Base-by-base conservation (phyloP, 2,329 filamentous ascomycete species). In the Fusarium veterinarium region DNA sequence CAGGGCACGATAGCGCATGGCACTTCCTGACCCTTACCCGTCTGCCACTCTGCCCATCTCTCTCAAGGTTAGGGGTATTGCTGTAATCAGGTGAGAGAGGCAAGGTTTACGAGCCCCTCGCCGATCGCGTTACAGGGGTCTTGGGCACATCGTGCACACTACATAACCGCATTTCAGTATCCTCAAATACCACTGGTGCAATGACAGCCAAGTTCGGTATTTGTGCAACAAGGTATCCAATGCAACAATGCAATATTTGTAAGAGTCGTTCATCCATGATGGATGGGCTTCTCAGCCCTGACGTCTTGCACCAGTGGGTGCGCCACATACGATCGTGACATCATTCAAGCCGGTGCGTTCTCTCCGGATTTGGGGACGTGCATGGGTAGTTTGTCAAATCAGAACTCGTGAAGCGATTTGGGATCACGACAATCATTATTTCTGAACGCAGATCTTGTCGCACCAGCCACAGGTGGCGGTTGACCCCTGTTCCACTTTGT, bases 261-360 rank as follows among this genome's bases (percentile, higher is more conserved):
- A 23, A 23, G 23, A 23, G 23, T 23, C 23, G 23, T 23, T 23
- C 23, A 23, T 23, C 23, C 23, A 23, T 31, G 17, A 16, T 37
- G 23, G 23, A 58, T 33, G 12, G 31, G 31, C 64, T 56, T 55
- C 64, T 14, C 28, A 38, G 12, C 14, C 20, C 30, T 17, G 44
- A 11, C 3, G n/a, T 16, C n/a, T 31, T 42, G 41, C 60, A 76
- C 64, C 64, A 71, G 71, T 75, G 28, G 23, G 59, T 31, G 46
- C 71, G 74, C 75, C 73, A 72, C 71, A 76, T 14, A 30, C 28
- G 13, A 42, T 30, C 14, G 31, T 77, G 75, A 76, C 69, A 76
- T 77, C 75, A 77, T 77, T 35, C 37, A 40, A 23, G 35, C 65
- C 67, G 73, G 75, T 33, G 60, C 12, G 31, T 60, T 60, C 62